These are phyloP conservation scores for Zymoseptoria passerinii DNA, from an alignment of 2,329 filamentous ascomycete genomes.

Conservation along the genomic window DNA sequence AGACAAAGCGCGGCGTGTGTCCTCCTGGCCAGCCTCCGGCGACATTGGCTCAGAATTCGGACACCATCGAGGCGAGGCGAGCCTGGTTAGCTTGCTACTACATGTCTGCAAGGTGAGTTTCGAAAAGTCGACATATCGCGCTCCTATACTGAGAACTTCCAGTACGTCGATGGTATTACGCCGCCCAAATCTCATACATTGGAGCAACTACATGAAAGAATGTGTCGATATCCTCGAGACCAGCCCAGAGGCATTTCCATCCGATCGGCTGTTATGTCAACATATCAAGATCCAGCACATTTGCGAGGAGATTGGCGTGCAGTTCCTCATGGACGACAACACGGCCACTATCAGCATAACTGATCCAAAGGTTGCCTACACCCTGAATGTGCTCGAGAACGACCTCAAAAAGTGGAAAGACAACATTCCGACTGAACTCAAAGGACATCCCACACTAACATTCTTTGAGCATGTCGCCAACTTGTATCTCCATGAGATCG, in stretches of 20 bases:
- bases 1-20: constrained; percentile 28
- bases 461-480: constrained; percentile 42
- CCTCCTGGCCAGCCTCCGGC: constrained; percentile 21
- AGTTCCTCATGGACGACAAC: constrained; percentile 50
- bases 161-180: constrained; percentile 52
- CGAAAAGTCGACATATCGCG: background rate
- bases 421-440: constrained; percentile 34
- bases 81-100: constrained; percentile 57
- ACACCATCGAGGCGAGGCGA: constrained; percentile 49
- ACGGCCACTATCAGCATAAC: constrained; percentile 45
- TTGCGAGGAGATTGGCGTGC: constrained; percentile 48
- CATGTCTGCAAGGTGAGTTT: constrained; percentile 44
- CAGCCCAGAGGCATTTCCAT: constrained; percentile 48
- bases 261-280: constrained; percentile 48
- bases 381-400: constrained; percentile 47
- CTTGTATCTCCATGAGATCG: constrained; percentile 45
- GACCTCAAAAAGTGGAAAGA: constrained; percentile 43
- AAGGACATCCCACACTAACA: constrained; percentile 29
- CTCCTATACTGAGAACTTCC: constrained; percentile 8
- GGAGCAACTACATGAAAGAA: constrained; percentile 57
- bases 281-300: constrained; percentile 52
- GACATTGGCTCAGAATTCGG: constrained; percentile 34
- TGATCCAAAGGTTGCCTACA: constrained; percentile 48
- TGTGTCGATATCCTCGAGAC: constrained; percentile 50
- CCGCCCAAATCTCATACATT: constrained; percentile 50